Percentiles rank a stretch among this genome's conserved stretches.
These are phyloP conservation scores for Kazachstania kunashirensis DNA, from an alignment of 805 yeast genomes.

Conservation along the genomic window DNA sequence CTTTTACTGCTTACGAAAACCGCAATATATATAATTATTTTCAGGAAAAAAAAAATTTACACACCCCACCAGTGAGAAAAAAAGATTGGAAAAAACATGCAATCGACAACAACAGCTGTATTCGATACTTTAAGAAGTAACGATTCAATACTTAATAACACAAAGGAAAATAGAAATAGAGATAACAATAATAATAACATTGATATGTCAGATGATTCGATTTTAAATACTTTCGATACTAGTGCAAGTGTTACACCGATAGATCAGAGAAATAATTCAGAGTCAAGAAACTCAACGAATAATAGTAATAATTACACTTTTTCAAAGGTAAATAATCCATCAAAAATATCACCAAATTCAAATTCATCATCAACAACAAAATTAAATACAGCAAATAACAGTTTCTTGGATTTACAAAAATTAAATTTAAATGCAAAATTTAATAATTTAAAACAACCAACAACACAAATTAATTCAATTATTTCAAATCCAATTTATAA, in stretches of 20 bases:
- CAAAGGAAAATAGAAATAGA: not conserved
- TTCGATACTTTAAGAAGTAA: conserved; percentile 1
- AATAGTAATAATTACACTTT: not conserved
- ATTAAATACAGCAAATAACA: conserved; percentile 10
- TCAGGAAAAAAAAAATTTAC: too few relatives aligned
- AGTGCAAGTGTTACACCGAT: not conserved
- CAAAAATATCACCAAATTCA: conserved; percentile 3
- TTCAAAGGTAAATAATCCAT: not conserved
- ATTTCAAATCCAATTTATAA: not conserved
- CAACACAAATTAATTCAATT: too few relatives aligned
- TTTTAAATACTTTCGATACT: not conserved
- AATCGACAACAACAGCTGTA: too few relatives aligned
- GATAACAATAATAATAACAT: not conserved
- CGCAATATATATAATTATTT: too few relatives aligned
- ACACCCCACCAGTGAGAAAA: too few relatives aligned
- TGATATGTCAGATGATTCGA: not conserved
- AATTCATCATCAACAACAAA: conserved; percentile 10
- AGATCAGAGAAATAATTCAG: not conserved
- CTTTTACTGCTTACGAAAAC: too few relatives aligned
- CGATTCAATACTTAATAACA: not conserved
- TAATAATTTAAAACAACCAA: too few relatives aligned
- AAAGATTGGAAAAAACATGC: too few relatives aligned
- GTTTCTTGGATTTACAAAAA: conserved; percentile 5
- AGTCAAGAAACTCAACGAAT: not conserved
- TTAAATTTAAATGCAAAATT: conserved; percentile 1